These are phyloP conservation scores for Lasiodiplodia hormozganensis DNA, from an alignment of 2,329 filamentous ascomycete genomes.

Conservation along the genomic window DNA sequence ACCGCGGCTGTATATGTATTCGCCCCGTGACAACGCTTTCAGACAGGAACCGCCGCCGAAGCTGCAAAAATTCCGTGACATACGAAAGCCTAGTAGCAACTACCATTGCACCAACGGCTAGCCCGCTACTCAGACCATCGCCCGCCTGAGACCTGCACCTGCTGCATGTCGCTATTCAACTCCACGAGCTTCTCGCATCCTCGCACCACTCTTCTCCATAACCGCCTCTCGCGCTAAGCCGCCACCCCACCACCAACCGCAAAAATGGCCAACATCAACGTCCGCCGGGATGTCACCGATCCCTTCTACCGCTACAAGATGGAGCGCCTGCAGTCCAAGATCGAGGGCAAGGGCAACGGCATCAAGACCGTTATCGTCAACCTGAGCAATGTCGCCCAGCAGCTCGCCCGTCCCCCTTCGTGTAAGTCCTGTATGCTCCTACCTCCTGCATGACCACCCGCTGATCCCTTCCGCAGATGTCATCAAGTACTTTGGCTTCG, in stretches of 20 bases:
- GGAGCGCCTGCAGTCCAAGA: slow-evolving; percentile 98
- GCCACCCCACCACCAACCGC: slow-evolving; percentile 47
- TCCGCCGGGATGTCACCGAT: slow-evolving; percentile 94
- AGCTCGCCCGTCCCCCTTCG: slow-evolving; percentile 87
- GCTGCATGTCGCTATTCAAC: slow-evolving; percentile 67
- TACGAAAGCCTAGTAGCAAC: slow-evolving; percentile 90
- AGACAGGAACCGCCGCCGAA: slow-evolving; percentile 91
- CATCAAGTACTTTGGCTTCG: slow-evolving; percentile 99
- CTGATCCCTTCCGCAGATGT: slow-evolving; percentile 61
- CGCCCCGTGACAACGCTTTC: slow-evolving; percentile 93
- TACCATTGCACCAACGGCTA: slow-evolving; percentile 94
- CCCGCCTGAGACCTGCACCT: slow-evolving; percentile 44
- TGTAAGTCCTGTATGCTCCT: slow-evolving; percentile 51
- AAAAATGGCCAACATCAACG: slow-evolving; percentile 97
- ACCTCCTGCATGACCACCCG: slow-evolving; percentile 26
- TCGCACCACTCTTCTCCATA: slow-evolving; percentile 37
- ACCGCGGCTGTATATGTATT: slow-evolving; percentile 91
- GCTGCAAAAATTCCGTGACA: slow-evolving; percentile 97
- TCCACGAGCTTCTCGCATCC: slow-evolving; percentile 43
- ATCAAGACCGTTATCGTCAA: slow-evolving; percentile 99
- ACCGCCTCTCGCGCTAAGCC: slow-evolving; percentile 38
- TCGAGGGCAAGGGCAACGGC: slow-evolving; percentile 99
- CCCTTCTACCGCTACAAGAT: slow-evolving; percentile 99
- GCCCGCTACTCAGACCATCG: slow-evolving; percentile 53
- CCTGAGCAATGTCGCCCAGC: slow-evolving; percentile 88